A percentile compares a stretch with the other conserved stretches of the same genome.
These are phyloP conservation scores for Ophiostoma tasmaniense DNA, from an alignment of 2,329 filamentous ascomycete genomes.

Conservation along the genomic window DNA sequence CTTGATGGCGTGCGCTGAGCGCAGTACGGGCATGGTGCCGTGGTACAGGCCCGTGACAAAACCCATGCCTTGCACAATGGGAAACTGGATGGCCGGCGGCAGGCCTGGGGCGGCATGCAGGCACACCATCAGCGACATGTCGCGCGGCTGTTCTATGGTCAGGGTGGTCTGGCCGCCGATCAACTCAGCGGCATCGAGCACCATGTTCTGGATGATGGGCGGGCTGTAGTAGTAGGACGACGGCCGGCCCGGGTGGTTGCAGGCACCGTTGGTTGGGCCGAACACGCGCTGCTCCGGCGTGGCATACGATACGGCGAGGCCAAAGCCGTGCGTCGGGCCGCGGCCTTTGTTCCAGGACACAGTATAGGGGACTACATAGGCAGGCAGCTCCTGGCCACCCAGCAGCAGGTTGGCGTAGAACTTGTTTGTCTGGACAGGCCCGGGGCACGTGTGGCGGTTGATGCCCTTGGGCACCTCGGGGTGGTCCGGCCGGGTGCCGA, in stretches of 20 bases:
- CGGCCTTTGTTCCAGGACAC: conserved; percentile 58
- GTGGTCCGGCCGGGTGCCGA: conserved; percentile 40
- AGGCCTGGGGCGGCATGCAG: conserved; percentile 42
- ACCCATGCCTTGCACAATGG: conserved; percentile 80
- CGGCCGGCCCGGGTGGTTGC: conserved; percentile 9
- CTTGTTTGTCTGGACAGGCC: conserved; percentile 64
- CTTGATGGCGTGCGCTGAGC: conserved; percentile 44
- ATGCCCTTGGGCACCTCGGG: conserved; percentile 36
- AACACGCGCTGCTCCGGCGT: conserved; percentile 60
- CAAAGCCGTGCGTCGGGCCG: conserved; percentile 59
- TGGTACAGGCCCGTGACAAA: conserved; percentile 74
- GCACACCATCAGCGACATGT: conserved; percentile 57
- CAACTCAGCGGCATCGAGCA: conserved; percentile 71
- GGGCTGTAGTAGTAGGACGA: conserved; percentile 66
- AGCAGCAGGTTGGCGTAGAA: conserved; percentile 78
- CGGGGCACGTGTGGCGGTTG: conserved; percentile 23
- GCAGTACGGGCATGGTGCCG: conserved; percentile 60
- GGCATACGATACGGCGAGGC: conserved; percentile 67
- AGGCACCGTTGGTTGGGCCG: conserved; percentile 43
- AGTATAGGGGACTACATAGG: conserved; percentile 70
- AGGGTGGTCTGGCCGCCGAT: conserved; percentile 45
- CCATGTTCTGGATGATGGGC: conserved; percentile 69
- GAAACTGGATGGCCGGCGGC: conserved; percentile 60
- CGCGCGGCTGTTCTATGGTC: conserved; percentile 46
- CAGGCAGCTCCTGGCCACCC: conserved; percentile 56